Base-by-base conservation (phyloP, 257 asterid species). In the Lycium ferocissimum region DNA sequence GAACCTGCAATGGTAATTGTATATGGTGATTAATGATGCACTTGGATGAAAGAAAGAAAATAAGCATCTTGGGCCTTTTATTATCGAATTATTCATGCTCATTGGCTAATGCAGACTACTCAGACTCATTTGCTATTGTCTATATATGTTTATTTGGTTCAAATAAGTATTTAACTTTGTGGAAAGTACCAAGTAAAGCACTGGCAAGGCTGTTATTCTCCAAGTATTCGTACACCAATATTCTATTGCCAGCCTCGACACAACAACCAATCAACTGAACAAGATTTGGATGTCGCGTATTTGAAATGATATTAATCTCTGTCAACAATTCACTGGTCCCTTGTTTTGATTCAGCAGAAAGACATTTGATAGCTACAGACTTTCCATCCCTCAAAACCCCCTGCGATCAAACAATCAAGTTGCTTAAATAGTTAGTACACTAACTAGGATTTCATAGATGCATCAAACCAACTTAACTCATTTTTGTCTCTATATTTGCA, bases 301-400 rank as follows among this genome's bases (percentile, higher is more conserved):
- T 89, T 7, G 97, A 92, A 67, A 95, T 95, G 90, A 88, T 85
- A 15, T 90, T 89, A 22, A 95, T 90, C 87, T 95, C 98, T 1
- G 97, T 91, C 88, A 95, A 88, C 92, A 95, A 95, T 84, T 95
- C 97, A 11, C 49, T 83, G 10, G 90, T 91, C 84, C 98, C 98
- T 89, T 95, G 98, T 81, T 91, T 92, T 3, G 98, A 95, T 80
- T 85, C 94, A 40, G 94, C 91, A 33, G 98, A 95, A 66, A 95
- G 98, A 63, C 89, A 85, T 90, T 95, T 95, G 87, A 95, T 45
- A 12, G 98, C 98, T 86, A 93, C 97, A 43, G 76, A 57, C 80
- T 94, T 94, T 79, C 96, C 97, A 88, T 94, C 95, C 83, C 94
- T 92, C 84, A 95, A 85, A 85, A 90, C 92, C 47, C 98, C 98